Conservation (phyloP, 768 basidiomycete species). For the Pleurotus djamor region DNA sequence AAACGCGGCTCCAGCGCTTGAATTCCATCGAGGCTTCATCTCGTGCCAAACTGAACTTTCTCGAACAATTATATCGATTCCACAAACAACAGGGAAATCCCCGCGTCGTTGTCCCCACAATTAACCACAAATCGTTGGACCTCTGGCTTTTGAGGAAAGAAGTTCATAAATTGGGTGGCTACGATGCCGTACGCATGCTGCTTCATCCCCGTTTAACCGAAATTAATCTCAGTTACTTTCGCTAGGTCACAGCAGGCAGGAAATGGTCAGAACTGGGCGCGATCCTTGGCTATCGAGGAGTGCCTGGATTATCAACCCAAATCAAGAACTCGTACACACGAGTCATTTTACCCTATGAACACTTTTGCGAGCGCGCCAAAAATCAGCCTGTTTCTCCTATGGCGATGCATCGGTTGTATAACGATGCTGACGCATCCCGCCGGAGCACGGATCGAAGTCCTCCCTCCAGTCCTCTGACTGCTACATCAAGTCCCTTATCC, state of each 20-base stretch:
- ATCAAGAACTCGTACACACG: constrained; percentile 88
- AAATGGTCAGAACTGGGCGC: constrained; percentile 90
- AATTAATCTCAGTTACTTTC: constrained; percentile 19
- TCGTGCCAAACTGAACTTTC: constrained; percentile 93
- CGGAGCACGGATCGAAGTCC: constrained; percentile 48
- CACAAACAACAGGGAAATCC: constrained; percentile 94
- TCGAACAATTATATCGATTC: constrained; percentile 95
- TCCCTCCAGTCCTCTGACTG: constrained; percentile 75
- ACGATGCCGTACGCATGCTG: constrained; percentile 63
- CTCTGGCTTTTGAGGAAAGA: constrained; percentile 92
- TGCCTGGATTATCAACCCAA: constrained; percentile 81
- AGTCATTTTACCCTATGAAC: constrained; percentile 95
- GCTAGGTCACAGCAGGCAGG: constrained; percentile 77
- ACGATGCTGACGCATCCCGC: constrained; percentile 40
- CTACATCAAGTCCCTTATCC: constrained; percentile 74
- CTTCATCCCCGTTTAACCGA: constrained; percentile 7
- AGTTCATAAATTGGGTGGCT: constrained; percentile 87
- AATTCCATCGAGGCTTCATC: constrained; percentile 98
- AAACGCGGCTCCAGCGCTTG: constrained; percentile 90
- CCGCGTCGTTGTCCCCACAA: constrained; percentile 88
- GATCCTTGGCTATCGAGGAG: constrained; percentile 77
- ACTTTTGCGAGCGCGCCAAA: constrained; percentile 77
- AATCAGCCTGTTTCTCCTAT: constrained; percentile 57
- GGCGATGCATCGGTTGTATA: constrained; percentile 21
- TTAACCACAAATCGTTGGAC: constrained; percentile 91